A percentile compares a stretch with the other conserved stretches of the same genome.
Conservation (phyloP, 345 rosid genomes). For the Salix udensis region DNA sequence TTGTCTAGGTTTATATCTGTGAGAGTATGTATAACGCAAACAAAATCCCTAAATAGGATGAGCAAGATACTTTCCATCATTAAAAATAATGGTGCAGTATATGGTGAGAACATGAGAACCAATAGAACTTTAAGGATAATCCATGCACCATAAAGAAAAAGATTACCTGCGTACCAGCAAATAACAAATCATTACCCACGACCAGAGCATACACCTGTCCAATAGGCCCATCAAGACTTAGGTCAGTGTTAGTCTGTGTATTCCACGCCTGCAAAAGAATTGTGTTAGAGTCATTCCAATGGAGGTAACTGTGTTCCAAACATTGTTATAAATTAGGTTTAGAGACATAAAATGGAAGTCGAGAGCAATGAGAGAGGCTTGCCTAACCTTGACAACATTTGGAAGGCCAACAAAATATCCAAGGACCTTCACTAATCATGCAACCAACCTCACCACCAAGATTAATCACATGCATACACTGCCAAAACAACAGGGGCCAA, state of each 20-base stretch:
- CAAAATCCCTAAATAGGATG: not conserved
- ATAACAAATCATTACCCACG: conserved; percentile 77
- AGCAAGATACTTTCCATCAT: not conserved
- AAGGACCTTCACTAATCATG: conserved; percentile 90
- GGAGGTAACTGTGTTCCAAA: not conserved
- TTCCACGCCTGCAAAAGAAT: conserved; percentile 72
- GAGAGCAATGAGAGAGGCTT: conserved; percentile 1
- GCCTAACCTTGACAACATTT: conserved; percentile 74
- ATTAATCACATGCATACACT: conserved; percentile 62
- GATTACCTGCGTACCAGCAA: conserved; percentile 84
- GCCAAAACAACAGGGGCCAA: conserved; percentile 13
- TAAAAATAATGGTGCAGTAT: not conserved
- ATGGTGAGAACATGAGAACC: not conserved
- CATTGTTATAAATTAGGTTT: not conserved
- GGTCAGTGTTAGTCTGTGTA: conserved; percentile 62
- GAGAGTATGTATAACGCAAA: not conserved
- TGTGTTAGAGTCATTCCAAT: not conserved
- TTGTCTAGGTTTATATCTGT: not conserved
- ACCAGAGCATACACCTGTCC: conserved; percentile 90
- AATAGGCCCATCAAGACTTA: conserved; percentile 82
- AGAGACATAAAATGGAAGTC: not conserved
- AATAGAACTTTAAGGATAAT: not conserved
- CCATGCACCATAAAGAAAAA: not conserved
- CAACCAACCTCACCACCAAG: conserved; percentile 92
- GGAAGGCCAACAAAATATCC: conserved; percentile 92